These are phyloP conservation scores for Nakazawaea laoshanensis DNA, from an alignment of 805 yeast species.

Conservation along the genomic window DNA sequence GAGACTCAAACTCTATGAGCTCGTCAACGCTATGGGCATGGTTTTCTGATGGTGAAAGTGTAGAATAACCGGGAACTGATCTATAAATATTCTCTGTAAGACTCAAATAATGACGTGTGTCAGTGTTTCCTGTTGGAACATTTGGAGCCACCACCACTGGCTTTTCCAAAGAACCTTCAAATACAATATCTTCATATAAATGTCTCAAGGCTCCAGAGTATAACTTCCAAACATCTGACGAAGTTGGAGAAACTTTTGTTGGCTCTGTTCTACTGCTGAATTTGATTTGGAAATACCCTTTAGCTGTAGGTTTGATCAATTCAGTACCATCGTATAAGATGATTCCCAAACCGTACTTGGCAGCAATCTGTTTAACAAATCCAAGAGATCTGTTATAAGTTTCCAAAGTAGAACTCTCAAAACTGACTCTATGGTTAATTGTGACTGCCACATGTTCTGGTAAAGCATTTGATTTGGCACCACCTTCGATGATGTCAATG, in stretches of 20 bases:
- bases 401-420: slow-evolving; percentile 41
- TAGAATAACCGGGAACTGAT: slow-evolving; percentile 36
- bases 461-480: slow-evolving; percentile 67
- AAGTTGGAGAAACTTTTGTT: slow-evolving; percentile 29
- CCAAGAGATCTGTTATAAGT: slow-evolving; percentile 28
- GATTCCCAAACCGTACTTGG: slow-evolving; percentile 40
- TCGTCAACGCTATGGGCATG: slow-evolving; percentile 61
- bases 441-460: slow-evolving; percentile 53
- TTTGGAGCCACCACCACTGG: slow-evolving; percentile 34
- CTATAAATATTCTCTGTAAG: slow-evolving; percentile 48
- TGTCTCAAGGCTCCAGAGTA: slow-evolving; percentile 48
- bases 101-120: slow-evolving; percentile 51
- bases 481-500: slow-evolving; percentile 59
- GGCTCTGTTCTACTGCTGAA: slow-evolving; percentile 21
- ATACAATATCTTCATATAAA: slow-evolving; percentile 41
- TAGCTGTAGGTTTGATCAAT: slow-evolving; percentile 12
- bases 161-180: slow-evolving; percentile 15
- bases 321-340: slow-evolving; percentile 25
- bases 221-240: slow-evolving; percentile 27
- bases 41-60: slow-evolving; percentile 15
- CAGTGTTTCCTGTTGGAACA: slow-evolving; percentile 55
- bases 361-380: slow-evolving; percentile 33
- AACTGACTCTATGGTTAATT: slow-evolving; percentile 57
- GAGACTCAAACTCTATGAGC: slow-evolving; percentile 38
- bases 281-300: slow-evolving; percentile 19